Evolutionary conservation across 2,329 filamentous ascomycete species (phyloP), one percentile per base, ranked within the genome.

Genomic region (Ambrosiella cleistominuta): DNA sequence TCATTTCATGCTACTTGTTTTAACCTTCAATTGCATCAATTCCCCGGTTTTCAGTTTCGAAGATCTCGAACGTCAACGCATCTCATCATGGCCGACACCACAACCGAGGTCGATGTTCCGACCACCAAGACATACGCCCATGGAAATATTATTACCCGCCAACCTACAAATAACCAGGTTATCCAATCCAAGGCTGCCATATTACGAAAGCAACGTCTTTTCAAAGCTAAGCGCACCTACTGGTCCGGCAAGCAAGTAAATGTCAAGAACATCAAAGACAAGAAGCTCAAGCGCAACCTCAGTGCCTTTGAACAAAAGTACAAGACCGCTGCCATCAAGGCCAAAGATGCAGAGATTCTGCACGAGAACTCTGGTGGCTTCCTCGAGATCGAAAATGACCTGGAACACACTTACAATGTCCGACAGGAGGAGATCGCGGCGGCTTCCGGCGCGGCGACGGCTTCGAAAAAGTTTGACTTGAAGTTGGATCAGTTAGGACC

Each of bases 341-440:
- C 93, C 13, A 95, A 95, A 71, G 91, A 96, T 75, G 88, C 91
- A 19, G 93, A 98, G 71, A 93, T 98, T 59, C 73, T 98, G 64
- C 79, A 95, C 57, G 91, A 97, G 70, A 88, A 95, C 68, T 80
- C 83, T 6, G 74, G 79, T 9, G 93, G 93, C 6, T 94, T 95
- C 65, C 74, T 98, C 58, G 88, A 97, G 70, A 78, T 91, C 1
- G 93, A 98, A 68, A 79, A 78, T 35, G 90, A 90, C 68, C 76
- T 98, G 61, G 93, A 98, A 70, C 77, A 83, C 67, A 98, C 93
- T 17, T 97, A 94, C 73, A 90, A 88, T 70, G 86, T 96, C 54
- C 82, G 86, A 61, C 93, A 98, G 70, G 81, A 88, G 63, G 89
- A 96, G 2, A 90, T 98, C 62, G 75, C 77, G 64, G 72, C 78